phyloP scores from a whole-genome alignment of 176 grass and related monocot genomes.

The Panicum miliaceum region DNA sequence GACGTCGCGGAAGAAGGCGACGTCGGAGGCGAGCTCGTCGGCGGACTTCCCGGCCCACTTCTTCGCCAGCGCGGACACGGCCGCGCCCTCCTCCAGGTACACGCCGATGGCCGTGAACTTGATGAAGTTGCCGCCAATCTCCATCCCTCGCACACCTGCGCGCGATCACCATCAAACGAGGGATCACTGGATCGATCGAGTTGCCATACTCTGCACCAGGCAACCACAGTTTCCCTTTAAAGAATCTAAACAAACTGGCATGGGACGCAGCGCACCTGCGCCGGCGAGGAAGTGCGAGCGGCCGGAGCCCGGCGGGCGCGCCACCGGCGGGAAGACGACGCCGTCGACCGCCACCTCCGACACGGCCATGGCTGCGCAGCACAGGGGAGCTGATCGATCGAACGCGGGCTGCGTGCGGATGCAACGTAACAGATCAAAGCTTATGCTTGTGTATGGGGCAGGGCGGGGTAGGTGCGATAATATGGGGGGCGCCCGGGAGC shows the following conservation, averaged over 20 bases:
- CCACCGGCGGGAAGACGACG: slow-evolving; percentile 56
- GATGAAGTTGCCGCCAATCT: slow-evolving; percentile 77
- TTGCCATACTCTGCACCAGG: background rate
- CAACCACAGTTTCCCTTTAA: no score
- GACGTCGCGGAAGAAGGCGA: slow-evolving; percentile 72
- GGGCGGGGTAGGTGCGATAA: slow-evolving; percentile 16
- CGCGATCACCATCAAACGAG: background rate
- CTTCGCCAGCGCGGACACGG: slow-evolving; percentile 49
- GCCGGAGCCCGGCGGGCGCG: slow-evolving; percentile 47
- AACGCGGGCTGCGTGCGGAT: background rate
- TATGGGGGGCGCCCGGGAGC: background rate
- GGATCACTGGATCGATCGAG: no score
- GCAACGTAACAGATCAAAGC: background rate
- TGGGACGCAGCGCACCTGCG: slow-evolving; percentile 45
- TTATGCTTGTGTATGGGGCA: background rate
- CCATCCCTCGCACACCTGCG: slow-evolving; percentile 67
- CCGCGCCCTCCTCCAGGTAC: slow-evolving; percentile 65
- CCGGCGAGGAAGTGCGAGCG: slow-evolving; percentile 63
- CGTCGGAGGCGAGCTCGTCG: slow-evolving; percentile 60
- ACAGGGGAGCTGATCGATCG: background rate
- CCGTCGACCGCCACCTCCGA: slow-evolving; percentile 55
- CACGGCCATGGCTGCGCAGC: slow-evolving; percentile 21
- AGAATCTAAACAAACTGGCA: background rate
- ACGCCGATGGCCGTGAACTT: slow-evolving; percentile 93
- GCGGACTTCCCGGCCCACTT: slow-evolving; percentile 68